A percentile compares a stretch with the other conserved stretches of the same genome.
Conservation (phyloP, 768 basidiomycete species). For the Phaeotremella fagi region DNA sequence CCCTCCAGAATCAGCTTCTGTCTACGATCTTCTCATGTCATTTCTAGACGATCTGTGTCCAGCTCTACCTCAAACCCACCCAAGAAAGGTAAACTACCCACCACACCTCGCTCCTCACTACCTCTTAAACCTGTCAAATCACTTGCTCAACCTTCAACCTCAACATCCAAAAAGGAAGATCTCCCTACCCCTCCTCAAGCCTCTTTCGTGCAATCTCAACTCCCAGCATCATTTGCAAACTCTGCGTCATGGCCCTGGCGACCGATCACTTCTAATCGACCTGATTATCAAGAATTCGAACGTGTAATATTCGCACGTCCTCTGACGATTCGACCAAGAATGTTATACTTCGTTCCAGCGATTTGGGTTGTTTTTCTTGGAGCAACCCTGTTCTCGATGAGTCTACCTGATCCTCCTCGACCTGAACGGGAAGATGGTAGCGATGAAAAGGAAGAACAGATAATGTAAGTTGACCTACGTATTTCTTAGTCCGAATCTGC, state of each 20-base stretch:
- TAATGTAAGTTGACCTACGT: background rate
- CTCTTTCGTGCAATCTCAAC: background rate
- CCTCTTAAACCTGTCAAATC: background rate
- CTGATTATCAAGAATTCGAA: constrained; percentile 3
- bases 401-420: background rate
- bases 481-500: too few relatives aligned
- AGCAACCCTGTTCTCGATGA: constrained; percentile 4
- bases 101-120: too few relatives aligned
- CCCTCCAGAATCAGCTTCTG: background rate
- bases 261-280: background rate
- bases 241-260: constrained; percentile 9
- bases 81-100: too few relatives aligned
- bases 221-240: background rate
- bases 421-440: background rate
- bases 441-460: background rate
- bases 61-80: background rate
- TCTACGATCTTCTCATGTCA: background rate
- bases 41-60: background rate
- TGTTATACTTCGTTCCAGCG: constrained; percentile 9
- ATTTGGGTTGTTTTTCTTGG: constrained; percentile 6
- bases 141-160: background rate
- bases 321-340: constrained; percentile 2
- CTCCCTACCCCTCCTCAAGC: background rate
- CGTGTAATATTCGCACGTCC: constrained; percentile 11
- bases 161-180: background rate